These are phyloP conservation scores for Neonectria punicea DNA, from an alignment of 2,329 filamentous ascomycete species.

Conservation along the genomic window DNA sequence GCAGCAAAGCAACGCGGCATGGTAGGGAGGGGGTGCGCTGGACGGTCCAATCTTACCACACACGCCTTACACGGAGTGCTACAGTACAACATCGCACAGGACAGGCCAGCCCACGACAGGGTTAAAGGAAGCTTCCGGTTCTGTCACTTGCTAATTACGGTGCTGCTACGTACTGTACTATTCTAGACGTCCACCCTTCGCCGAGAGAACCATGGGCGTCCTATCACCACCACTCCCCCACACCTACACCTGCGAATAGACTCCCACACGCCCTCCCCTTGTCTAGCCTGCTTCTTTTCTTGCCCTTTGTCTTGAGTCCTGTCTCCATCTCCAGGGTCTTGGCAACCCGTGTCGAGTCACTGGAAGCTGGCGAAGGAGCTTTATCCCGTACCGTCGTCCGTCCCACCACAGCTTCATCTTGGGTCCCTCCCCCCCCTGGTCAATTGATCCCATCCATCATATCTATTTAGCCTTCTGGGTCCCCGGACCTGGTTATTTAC, in stretches of 20 bases:
- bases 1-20: background rate
- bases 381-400: conserved; percentile 4
- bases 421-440: background rate
- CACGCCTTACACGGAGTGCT: conserved; percentile 6
- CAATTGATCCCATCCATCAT: conserved; percentile 2
- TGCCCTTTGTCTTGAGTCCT: background rate
- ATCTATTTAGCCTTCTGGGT: conserved; percentile 34
- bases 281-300: conserved; percentile 13
- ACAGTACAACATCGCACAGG: background rate
- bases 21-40: conserved; percentile 10
- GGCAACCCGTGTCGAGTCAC: background rate
- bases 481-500: conserved; percentile 22
- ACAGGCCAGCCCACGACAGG: too few species aligned
- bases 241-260: conserved; percentile 18
- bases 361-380: conserved; percentile 1
- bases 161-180: background rate
- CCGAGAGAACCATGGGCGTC: conserved; percentile 34
- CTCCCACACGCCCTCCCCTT: conserved; percentile 28
- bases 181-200: background rate
- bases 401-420: conserved; percentile 23
- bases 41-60: conserved; percentile 15
- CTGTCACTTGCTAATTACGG: background rate
- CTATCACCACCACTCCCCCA: conserved; percentile 41
- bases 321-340: conserved; percentile 1
- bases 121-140: background rate